These are phyloP conservation scores for Carallia brachiata DNA, from an alignment of 345 rosid species.

Conservation along the genomic window DNA sequence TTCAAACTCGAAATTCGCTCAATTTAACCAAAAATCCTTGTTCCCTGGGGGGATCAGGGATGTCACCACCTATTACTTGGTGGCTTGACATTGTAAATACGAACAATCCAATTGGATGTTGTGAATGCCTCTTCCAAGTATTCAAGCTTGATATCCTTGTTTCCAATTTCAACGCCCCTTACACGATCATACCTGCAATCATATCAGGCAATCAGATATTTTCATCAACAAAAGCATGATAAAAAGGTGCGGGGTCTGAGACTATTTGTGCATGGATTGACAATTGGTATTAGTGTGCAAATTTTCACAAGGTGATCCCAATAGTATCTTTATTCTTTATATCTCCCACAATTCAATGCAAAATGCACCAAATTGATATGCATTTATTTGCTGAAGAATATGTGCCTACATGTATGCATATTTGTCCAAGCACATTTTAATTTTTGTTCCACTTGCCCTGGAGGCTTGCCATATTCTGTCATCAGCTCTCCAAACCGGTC, in stretches of 20 bases:
- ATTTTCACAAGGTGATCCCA: too few relatives aligned
- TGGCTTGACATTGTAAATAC: constrained; percentile 93
- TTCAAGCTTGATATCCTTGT: constrained; percentile 88
- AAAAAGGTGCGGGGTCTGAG: not conserved
- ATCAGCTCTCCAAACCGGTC: constrained; percentile 94
- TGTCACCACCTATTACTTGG: constrained; percentile 88
- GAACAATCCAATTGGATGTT: constrained; percentile 95
- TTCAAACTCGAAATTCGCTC: not conserved
- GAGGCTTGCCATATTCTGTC: constrained; percentile 90
- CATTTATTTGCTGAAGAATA: not conserved
- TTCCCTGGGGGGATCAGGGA: not conserved
- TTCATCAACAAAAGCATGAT: not conserved
- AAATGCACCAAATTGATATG: not conserved
- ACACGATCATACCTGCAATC: not conserved
- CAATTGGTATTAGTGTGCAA: too few relatives aligned
- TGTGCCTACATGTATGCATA: not conserved
- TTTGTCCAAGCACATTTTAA: not conserved
- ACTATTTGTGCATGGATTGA: too few relatives aligned
- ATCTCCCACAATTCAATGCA: not conserved
- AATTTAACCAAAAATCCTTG: not conserved
- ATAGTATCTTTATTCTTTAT: too few relatives aligned
- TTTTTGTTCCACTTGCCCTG: constrained; percentile 57
- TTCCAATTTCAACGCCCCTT: constrained; percentile 28
- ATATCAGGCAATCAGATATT: not conserved
- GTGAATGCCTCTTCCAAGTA: constrained; percentile 97